Conservation (phyloP, 305 asterid genomes). For the Solanum chacoense region DNA sequence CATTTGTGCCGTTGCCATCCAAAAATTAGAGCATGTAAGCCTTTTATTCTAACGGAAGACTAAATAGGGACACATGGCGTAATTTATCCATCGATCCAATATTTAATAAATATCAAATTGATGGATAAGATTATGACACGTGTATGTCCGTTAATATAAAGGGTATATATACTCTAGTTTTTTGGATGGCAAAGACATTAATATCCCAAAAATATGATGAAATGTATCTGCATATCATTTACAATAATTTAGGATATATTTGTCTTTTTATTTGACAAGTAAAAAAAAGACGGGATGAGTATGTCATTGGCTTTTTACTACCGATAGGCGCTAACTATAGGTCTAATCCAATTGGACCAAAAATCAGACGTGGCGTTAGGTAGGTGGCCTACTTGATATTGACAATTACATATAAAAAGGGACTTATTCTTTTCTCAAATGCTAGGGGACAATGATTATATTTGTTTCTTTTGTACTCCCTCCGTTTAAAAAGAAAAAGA, state of each 20-base stretch:
- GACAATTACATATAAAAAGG: not conserved
- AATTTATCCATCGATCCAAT: no score
- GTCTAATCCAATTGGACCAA: not conserved
- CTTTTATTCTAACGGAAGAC: no score
- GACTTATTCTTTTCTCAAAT: not conserved
- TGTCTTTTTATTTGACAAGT: not conserved
- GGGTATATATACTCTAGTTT: not conserved
- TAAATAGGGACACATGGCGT: not conserved
- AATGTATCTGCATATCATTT: no score
- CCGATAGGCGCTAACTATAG: not conserved
- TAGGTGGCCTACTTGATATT: not conserved
- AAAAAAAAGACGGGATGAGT: no score
- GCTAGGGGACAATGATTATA: not conserved
- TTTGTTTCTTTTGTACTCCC: not conserved
- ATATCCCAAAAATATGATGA: fast-evolving
- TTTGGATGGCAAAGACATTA: fast-evolving
- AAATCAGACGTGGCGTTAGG: not conserved
- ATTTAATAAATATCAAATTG: no score
- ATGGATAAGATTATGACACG: no score
- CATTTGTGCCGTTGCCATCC: fast-evolving
- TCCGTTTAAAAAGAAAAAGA: no score
- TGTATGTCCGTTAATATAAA: not conserved
- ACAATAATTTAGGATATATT: no score
- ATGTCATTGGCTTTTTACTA: not conserved
- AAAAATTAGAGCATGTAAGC: not conserved